Base-by-base conservation (phyloP, 2,329 filamentous ascomycete species). In the Penicillium decumbens region DNA sequence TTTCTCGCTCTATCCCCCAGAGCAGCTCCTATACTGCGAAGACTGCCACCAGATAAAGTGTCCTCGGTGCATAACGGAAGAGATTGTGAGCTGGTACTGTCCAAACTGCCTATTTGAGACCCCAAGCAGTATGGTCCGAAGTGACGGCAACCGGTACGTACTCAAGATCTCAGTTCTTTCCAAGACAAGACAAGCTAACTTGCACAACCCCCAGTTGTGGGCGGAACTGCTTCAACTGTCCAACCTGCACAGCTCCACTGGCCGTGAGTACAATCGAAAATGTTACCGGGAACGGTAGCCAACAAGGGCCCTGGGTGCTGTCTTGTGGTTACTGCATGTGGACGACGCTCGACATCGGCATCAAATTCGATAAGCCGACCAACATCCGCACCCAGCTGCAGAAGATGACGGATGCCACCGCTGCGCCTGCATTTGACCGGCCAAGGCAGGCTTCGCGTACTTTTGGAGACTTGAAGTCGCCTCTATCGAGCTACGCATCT, bases 41-140 rank as follows among this genome's bases (percentile, higher is more conserved):
- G 93, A 97, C 68, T 98, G 93, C 70, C 89, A 95, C 67, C 87
- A 95, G 71, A 95, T 97, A 54, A 87, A 93, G 59, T 98, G 93
- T 67, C 88, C 89, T 5, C 80, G 90, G 73, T 98, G 93, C 65
- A 88, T 95, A 46, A 82, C 85, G 41, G 93, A 98, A 67, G 93
- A 98, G 73, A 90, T 95, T 47, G 84, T 95, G 41, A 93, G 89
- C 46, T 96, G 90, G 78, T 98, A 89, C 72, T 98, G 93, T 64
- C 93, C 93, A 4, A 92, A 84, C 67, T 98, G 93, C 68, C 74
- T 98, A 49, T 97, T 98, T 64, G 93, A 98, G 71, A 92, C 95
- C 28, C 90, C 92, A 4, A 95, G 88, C 68, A 95, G 89, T 65
- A 90, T 89, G 64, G 82, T 97, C 40, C 90, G 92, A 72, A 88